Conservation (phyloP, 345 rosid species). For the Citrus hindsii region DNA sequence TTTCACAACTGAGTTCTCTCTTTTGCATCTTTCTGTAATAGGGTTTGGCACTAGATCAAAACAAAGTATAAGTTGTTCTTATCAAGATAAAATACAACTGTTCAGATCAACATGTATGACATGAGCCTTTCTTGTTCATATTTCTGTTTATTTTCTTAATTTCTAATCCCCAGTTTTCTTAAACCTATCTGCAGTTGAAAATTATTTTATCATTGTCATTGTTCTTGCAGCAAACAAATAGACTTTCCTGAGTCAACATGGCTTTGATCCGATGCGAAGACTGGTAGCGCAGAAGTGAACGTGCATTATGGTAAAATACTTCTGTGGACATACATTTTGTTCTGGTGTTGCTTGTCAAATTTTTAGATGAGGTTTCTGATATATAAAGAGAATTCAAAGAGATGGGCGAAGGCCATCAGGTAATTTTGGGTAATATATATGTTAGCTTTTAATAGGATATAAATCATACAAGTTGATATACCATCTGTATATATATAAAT, state of each 20-base stretch:
- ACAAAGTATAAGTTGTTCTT: background rate
- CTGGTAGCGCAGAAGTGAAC: background rate
- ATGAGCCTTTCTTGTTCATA: background rate
- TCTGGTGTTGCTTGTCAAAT: background rate
- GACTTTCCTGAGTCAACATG: slow-evolving; percentile 1
- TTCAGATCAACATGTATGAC: background rate
- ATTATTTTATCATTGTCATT: background rate
- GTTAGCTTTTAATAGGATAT: background rate
- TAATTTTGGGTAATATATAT: background rate
- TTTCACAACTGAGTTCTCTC: background rate
- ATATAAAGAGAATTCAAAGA: background rate
- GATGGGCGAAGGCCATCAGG: background rate
- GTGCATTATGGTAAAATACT: background rate
- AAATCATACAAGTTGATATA: background rate
- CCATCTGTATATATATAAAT: background rate
- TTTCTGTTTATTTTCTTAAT: background rate
- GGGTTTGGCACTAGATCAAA: background rate
- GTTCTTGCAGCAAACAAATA: slow-evolving; percentile 7
- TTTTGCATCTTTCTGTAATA: background rate
- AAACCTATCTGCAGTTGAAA: background rate
- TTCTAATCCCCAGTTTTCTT: background rate
- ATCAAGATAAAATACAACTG: background rate
- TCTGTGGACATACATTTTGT: background rate
- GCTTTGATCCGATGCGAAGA: background rate
- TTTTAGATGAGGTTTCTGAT: background rate